Base-by-base conservation (phyloP, 306 rosid species). In the Sesbania bispinosa region DNA sequence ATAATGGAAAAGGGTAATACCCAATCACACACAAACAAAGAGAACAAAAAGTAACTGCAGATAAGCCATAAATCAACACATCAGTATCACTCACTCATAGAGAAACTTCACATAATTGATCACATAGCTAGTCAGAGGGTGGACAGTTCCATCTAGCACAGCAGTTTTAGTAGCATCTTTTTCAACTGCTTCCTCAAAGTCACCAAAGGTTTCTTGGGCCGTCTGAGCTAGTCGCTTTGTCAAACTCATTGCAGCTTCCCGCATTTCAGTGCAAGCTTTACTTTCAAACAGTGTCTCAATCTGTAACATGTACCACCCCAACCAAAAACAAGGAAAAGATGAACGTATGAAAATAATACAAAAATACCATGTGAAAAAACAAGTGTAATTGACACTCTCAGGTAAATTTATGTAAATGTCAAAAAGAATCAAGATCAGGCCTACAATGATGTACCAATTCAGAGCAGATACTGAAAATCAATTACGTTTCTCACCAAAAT, bases 101-200 rank as follows among this genome's bases (percentile, higher is more conserved):
- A 91, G 79, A 73, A 94, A 95, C 72, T 95, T 95, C 36, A 95
- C 89, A 7, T 94, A 94, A 75, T 94, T 94, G 70, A 94, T 94
- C 80, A 94, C 99, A 51, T 95, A 95, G 87, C 96, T 95, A 35
- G 99, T 95, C 70, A 95, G 74, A 47, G 99, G 99, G 81, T 95
- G 99, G 68, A 95, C 99, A 42, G 96, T 95, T 80, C 99, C 97
- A 80, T 95, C 99, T 27, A 89, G 83, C 73, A 95, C 91, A 52
- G 96, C 83, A 62, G 97, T 91, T 84, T 95, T 95, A 4, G 99
- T 91, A 55, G 93, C 94, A 82, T 95, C 99, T 62, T 89, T 91
- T 71, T 95, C 97, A 65, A 95, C 96, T n/a, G 97, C 97, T 75
- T 95, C 97, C 86, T 91, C 97, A 79, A 91, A 95, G 77, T 95